Conservation (phyloP, 2,329 filamentous ascomycete species). For the Chaetomiaceae sp. region DNA sequence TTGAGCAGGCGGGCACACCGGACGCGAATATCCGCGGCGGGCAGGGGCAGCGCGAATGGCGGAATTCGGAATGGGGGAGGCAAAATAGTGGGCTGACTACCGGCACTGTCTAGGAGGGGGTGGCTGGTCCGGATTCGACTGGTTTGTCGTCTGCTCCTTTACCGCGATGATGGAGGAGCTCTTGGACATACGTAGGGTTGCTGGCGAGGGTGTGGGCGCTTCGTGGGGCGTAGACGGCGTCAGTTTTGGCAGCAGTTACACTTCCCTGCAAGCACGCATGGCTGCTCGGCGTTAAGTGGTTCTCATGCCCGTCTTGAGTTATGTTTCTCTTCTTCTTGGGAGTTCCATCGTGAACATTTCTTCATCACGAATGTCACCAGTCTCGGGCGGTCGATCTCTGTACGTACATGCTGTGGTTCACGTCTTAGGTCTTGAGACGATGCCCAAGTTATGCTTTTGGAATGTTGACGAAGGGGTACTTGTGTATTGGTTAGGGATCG, state of each 20-base stretch:
- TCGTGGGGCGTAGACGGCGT: neutral
- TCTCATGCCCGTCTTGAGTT: neutral
- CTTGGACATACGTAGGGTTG: no score
- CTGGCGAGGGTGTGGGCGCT: no score
- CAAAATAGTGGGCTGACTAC: conserved; percentile 45
- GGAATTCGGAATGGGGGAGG: conserved; percentile 50
- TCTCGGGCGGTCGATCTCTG: no score
- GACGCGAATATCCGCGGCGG: conserved; percentile 37
- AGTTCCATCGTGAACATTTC: neutral
- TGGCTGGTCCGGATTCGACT: neutral
- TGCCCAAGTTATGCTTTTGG: no score
- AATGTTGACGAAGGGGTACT: no score
- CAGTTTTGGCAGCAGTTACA: conserved; percentile 1
- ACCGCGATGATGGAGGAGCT: neutral
- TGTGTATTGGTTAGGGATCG: no score
- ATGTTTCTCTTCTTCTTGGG: no score
- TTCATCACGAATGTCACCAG: neutral
- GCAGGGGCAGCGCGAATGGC: conserved; percentile 44
- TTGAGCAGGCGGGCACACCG: conserved; percentile 11
- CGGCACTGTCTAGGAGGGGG: conserved; percentile 35
- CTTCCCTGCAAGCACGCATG: conserved; percentile 3
- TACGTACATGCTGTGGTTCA: no score
- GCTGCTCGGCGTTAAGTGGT: conserved; percentile 11
- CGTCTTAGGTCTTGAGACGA: no score
- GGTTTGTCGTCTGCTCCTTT: neutral